These are phyloP conservation scores for Pestalotiopsis sp. DNA, from an alignment of 2,329 filamentous ascomycete species.

Conservation along the genomic window DNA sequence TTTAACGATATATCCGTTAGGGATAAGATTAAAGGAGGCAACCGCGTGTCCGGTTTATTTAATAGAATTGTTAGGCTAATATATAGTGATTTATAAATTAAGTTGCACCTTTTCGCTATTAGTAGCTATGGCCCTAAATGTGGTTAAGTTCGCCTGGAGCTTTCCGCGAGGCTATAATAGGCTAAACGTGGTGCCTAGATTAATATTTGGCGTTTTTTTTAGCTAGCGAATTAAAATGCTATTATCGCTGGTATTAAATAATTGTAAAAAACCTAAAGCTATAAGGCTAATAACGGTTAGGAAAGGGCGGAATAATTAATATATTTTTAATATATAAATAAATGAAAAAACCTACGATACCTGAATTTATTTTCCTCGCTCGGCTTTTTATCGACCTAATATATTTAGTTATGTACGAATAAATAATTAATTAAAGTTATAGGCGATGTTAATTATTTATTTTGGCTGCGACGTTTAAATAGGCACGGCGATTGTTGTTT, in stretches of 20 bases:
- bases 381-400: too few species aligned
- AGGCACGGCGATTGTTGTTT: too few species aligned
- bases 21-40: constrained; percentile 39
- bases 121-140: constrained; percentile 34
- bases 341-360: too few species aligned
- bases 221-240: constrained; percentile 40
- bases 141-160: constrained; percentile 36
- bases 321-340: background rate
- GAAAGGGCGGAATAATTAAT: background rate
- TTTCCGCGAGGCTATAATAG: constrained; percentile 46
- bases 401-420: too few species aligned
- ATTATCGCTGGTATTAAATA: constrained; percentile 18
- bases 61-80: constrained; percentile 62
- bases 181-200: constrained; percentile 44
- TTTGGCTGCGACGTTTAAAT: too few species aligned
- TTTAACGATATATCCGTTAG: constrained; percentile 46
- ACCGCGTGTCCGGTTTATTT: constrained; percentile 66
- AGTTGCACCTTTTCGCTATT: constrained; percentile 34
- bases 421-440: too few species aligned
- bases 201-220: constrained; percentile 37
- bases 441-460: too few species aligned
- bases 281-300: background rate
- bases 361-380: too few species aligned
- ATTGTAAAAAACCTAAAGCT: background rate
- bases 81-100: constrained; percentile 60